Percentiles rank a stretch among this genome's conserved stretches.
Evolutionary conservation across 1,284 basidiomycete genomes (phyloP).

Genomic region (Apiotrichum laibachii): DNA sequence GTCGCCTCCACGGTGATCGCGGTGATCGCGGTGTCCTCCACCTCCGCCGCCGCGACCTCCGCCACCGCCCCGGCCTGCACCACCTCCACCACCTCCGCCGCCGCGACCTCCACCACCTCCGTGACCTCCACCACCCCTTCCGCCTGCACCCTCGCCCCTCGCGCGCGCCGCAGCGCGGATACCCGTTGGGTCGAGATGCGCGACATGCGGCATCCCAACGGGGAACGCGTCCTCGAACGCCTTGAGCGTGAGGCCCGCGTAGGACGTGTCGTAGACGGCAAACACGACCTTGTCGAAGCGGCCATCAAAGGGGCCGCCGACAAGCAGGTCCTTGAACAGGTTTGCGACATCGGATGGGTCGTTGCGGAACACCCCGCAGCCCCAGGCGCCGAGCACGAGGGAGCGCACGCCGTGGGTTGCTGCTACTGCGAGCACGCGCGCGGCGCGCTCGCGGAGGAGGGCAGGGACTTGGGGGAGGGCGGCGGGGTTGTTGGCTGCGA

Average conservation of each 20-base stretch:
- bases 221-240: conserved; percentile 8
- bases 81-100: not conserved
- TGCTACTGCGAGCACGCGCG: conserved; percentile 16
- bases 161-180: not conserved
- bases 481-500: conserved; percentile 3
- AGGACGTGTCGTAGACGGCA: conserved; percentile 13
- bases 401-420: conserved; percentile 3
- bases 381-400: conserved; percentile 24
- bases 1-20: not conserved
- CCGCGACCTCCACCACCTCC: no score
- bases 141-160: not conserved
- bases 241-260: not conserved
- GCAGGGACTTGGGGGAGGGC: not conserved
- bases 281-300: conserved; percentile 14
- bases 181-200: not conserved
- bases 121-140: no score
- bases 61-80: no score
- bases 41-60: no score
- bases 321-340: conserved; percentile 10
- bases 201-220: not conserved
- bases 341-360: conserved; percentile 7
- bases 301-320: conserved; percentile 6
- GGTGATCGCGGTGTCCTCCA: not conserved
- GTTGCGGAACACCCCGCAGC: conserved; percentile 23
- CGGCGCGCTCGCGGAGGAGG: conserved; percentile 13